phyloP scores from a whole-genome alignment of 257 asterid genomes.

The Hygrophila difformis region DNA sequence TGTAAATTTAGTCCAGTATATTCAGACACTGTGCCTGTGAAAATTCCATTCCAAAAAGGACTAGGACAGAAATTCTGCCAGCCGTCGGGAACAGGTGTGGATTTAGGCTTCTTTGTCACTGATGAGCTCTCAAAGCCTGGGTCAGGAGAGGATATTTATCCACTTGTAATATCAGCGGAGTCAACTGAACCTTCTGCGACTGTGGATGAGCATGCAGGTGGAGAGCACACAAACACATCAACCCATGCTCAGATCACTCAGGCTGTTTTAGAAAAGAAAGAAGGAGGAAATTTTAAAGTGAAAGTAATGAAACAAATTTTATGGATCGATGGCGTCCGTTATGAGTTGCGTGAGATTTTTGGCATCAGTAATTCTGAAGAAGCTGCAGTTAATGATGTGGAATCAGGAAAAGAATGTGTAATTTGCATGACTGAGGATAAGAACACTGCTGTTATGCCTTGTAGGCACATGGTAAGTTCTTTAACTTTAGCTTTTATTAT shows the following conservation, averaged over 20 bases:
- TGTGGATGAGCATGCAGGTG: conserved; percentile 17
- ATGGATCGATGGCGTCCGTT: conserved; percentile 65
- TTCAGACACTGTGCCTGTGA: conserved; percentile 68
- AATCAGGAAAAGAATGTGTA: conserved; percentile 80
- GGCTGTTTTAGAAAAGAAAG: conserved; percentile 56
- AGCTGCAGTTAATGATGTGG: conserved; percentile 37
- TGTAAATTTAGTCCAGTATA: conserved; percentile 54
- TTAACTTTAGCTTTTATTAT: conserved; percentile 11
- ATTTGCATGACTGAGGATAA: conserved; percentile 91
- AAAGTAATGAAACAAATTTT: conserved; percentile 78
- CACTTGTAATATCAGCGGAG: conserved; percentile 76
- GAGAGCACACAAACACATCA: conserved; percentile 21
- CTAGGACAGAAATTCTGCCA: conserved; percentile 74
- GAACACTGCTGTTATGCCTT: conserved; percentile 86
- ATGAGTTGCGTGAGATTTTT: conserved; percentile 82
- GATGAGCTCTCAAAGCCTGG: conserved; percentile 73
- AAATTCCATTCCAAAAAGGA: conserved; percentile 67
- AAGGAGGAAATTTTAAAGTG: conserved; percentile 38
- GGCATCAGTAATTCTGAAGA: conserved; percentile 60
- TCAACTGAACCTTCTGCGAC: conserved; percentile 27
- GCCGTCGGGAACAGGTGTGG: conserved; percentile 89
- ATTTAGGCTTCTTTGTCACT: conserved; percentile 71
- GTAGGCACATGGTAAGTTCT: conserved; percentile 87
- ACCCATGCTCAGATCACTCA: conserved; percentile 74
- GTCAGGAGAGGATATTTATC: conserved; percentile 62